phyloP scores from a whole-genome alignment of 2,329 filamentous ascomycete genomes.

The Huntiella omanensis region DNA sequence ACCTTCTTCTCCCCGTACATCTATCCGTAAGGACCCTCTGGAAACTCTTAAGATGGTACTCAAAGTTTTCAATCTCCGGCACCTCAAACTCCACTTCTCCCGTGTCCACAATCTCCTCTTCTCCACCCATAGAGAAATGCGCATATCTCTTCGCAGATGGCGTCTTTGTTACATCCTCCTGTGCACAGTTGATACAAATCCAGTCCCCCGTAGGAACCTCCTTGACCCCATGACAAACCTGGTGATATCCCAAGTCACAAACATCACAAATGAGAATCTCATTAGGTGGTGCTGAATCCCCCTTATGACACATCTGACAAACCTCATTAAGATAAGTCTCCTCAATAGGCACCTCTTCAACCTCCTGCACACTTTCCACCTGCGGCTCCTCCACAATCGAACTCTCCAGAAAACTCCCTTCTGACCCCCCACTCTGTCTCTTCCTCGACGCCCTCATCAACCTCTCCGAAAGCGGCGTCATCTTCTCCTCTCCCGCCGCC shows the following conservation, averaged over 20 bases:
- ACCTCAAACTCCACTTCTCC: slow-evolving; percentile 17
- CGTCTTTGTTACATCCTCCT: slow-evolving; percentile 23
- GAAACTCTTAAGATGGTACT: slow-evolving; percentile 31
- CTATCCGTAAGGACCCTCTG: slow-evolving; percentile 40
- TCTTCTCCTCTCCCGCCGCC: slow-evolving; percentile 1
- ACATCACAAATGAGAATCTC: slow-evolving; percentile 46
- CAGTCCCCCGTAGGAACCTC: slow-evolving; percentile 43
- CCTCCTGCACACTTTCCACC: slow-evolving; percentile 16
- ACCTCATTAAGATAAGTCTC: slow-evolving; percentile 31
- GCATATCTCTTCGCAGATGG: slow-evolving; percentile 11
- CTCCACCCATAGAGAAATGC: neutral
- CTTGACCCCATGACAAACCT: slow-evolving; percentile 38
- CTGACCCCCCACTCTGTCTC: slow-evolving; percentile 12
- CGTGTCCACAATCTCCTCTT: slow-evolving; percentile 10
- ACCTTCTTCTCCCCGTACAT: slow-evolving; percentile 35
- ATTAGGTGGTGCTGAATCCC: slow-evolving; percentile 38
- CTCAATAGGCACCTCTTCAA: slow-evolving; percentile 14
- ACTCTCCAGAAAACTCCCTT: too few relatives aligned
- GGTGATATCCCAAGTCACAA: slow-evolving; percentile 43
- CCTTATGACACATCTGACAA: slow-evolving; percentile 37
- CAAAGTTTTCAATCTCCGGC: slow-evolving; percentile 38
- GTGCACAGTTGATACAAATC: slow-evolving; percentile 38
- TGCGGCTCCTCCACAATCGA: neutral
- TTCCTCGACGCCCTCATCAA: slow-evolving; percentile 12
- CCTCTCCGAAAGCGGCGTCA: slow-evolving; percentile 10